phyloP scores from a whole-genome alignment of 2,329 filamentous ascomycete genomes.

The Cordyceps militaris region DNA sequence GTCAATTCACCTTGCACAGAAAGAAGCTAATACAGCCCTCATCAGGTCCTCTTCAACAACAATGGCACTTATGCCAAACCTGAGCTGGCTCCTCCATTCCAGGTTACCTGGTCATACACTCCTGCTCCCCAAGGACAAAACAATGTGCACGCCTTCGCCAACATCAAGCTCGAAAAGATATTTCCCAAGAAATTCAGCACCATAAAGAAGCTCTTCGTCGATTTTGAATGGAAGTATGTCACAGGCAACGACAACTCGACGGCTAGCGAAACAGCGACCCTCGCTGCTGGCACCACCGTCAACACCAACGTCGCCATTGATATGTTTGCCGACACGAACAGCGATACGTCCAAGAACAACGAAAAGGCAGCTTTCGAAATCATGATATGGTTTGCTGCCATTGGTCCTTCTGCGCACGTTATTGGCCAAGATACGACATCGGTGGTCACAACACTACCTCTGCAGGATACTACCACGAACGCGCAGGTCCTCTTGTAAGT shows the following conservation, averaged over 20 bases:
- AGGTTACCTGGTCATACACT: slow-evolving; percentile 45
- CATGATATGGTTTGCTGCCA: slow-evolving; percentile 49
- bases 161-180: slow-evolving; percentile 39
- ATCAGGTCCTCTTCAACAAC: slow-evolving; percentile 39
- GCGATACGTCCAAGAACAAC: slow-evolving; percentile 32
- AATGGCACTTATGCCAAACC: slow-evolving; percentile 43
- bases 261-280: slow-evolving; percentile 27
- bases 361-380: slow-evolving; percentile 42
- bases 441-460: slow-evolving; percentile 22
- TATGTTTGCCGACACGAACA: slow-evolving; percentile 47
- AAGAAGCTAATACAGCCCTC: slow-evolving; percentile 8
- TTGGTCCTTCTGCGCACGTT: slow-evolving; percentile 40
- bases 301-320: slow-evolving; percentile 53
- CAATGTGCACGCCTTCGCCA: slow-evolving; percentile 49
- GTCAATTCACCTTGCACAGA: not conserved
- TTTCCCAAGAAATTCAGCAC: slow-evolving; percentile 36
- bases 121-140: slow-evolving; percentile 29
- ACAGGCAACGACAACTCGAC: slow-evolving; percentile 32
- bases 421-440: slow-evolving; percentile 33
- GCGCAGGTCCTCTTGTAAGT: slow-evolving; percentile 29
- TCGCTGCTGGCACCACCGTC: slow-evolving; percentile 29
- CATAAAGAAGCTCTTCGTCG: slow-evolving; percentile 35
- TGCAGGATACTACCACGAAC: slow-evolving; percentile 32
- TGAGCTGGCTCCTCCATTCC: slow-evolving; percentile 40
- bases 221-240: slow-evolving; percentile 45